Percentiles rank a stretch among this genome's conserved stretches.
Evolutionary conservation across 306 rosid genomes (phyloP).

Genomic region (Vigna mungo): DNA sequence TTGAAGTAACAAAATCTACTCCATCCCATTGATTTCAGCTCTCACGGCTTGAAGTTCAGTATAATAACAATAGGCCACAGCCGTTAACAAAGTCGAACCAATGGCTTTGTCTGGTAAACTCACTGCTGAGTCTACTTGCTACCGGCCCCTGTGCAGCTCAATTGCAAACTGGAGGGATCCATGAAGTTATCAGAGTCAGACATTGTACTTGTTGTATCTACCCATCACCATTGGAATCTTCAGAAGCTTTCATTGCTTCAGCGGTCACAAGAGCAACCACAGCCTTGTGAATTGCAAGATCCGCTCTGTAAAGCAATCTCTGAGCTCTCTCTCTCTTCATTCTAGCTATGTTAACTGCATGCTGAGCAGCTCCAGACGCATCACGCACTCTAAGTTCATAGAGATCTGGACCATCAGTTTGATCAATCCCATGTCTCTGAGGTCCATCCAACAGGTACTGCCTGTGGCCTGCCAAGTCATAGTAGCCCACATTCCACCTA

Average conservation of each 20-base stretch:
- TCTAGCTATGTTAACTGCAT: slow-evolving; percentile 64
- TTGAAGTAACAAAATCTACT: slow-evolving; percentile 38
- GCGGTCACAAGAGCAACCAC: slow-evolving; percentile 81
- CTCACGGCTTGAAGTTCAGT: slow-evolving; percentile 43
- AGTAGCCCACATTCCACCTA: slow-evolving; percentile 53
- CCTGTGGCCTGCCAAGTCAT: slow-evolving; percentile 57
- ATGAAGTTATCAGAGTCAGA: slow-evolving; percentile 20
- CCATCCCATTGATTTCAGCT: slow-evolving; percentile 40
- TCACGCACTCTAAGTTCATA: slow-evolving; percentile 69
- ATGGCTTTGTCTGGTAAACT: slow-evolving; percentile 49
- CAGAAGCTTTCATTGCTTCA: slow-evolving; percentile 68
- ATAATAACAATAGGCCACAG: slow-evolving; percentile 43
- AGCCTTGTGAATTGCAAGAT: slow-evolving; percentile 80
- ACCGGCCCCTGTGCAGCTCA: slow-evolving; percentile 34
- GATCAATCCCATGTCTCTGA: slow-evolving; percentile 57
- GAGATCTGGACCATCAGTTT: slow-evolving; percentile 56
- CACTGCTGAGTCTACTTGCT: slow-evolving; percentile 37
- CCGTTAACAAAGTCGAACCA: slow-evolving; percentile 48
- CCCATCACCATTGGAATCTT: slow-evolving; percentile 54
- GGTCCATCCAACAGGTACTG: slow-evolving; percentile 51
- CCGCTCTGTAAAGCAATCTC: slow-evolving; percentile 69
- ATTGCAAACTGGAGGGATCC: slow-evolving; percentile 39
- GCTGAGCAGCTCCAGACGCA: slow-evolving; percentile 68
- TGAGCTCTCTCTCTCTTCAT: slow-evolving; percentile 69
- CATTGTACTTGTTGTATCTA: slow-evolving; percentile 22